Evolutionary conservation across 176 grass and related monocot species (phyloP), one percentile per base, ranked within the genome.

Genomic region (Olyra latifolia): DNA sequence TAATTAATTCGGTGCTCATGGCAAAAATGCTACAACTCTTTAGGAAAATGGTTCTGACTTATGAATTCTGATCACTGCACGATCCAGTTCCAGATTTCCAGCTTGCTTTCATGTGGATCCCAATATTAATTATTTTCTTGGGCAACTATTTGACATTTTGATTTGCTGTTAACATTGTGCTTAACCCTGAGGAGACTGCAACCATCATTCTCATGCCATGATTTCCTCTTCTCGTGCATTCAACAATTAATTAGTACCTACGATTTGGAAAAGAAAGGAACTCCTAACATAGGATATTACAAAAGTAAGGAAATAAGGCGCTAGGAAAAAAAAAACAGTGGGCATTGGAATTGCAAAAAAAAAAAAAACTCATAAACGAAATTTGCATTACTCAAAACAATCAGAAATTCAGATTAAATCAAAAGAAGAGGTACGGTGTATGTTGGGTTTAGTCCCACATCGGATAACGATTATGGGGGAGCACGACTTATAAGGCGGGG

Each of bases 201-300:
- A 57, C 23, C 43, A 25, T 53, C 13, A 1, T 24, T 29, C 14
- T 7, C 15, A 11, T 38, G 27, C 9, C 29, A 52, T 39, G 50
- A 10, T 75, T 29, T 4, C 7, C 19, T 66, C 54, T 68, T 61
- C 32, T 10, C 23, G 54, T 57, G 52, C 55, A 72, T 22, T 73
- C 40, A 76, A 41, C 29, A 47, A 50, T 48, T n/a, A n/a, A n/a
- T n/a, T 43, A 72, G 50, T 27, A 17, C 47, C 28, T 19, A 78
- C 39, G 30, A 78, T 43, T 52, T 13, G 30, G n/a, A n/a, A n/a
- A n/a, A n/a, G n/a, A n/a, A n/a, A n/a, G 6, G 77, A 98, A 98
- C 22, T 95, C 92, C 95, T 98, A 80, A 64, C 29, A 86, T 66
- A 65, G 32, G 58, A 53, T 27, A 84, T 76, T 20, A 53, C 76